Evolutionary conservation across 2,329 filamentous ascomycete species (phyloP).

Genomic region (Waltergamsia citrina): DNA sequence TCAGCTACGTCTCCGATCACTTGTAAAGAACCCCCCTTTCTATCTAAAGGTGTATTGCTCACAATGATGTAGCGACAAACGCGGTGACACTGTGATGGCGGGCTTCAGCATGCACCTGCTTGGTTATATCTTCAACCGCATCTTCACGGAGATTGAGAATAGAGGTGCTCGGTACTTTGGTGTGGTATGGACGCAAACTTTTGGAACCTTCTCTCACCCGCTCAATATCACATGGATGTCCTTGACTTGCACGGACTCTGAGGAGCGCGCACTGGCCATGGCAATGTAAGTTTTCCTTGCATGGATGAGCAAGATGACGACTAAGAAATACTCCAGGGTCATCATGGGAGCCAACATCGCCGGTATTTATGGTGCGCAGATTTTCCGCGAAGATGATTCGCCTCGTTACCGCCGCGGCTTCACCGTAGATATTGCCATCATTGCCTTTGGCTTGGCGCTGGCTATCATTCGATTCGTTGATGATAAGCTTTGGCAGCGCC

Average conservation of each 20-base stretch:
- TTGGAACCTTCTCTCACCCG: conserved; percentile 44
- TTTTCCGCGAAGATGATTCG: conserved; percentile 43
- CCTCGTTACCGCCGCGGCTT: conserved; percentile 43
- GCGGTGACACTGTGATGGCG: conserved; percentile 41
- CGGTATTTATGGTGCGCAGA: conserved; percentile 51
- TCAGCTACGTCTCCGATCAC: conserved; percentile 42
- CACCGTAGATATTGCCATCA: conserved; percentile 30
- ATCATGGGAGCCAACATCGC: conserved; percentile 55
- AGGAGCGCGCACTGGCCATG: conserved; percentile 50
- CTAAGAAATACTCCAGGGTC: conserved; percentile 21
- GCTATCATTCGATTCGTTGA: conserved; percentile 32
- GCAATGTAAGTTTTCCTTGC: conserved; percentile 35
- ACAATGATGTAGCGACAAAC: conserved; percentile 24
- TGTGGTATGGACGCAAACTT: conserved; percentile 45
- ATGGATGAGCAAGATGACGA: no score
- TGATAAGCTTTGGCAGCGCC: no score
- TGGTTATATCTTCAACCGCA: conserved; percentile 43
- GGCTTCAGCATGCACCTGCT: conserved; percentile 36
- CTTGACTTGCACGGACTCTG: conserved; percentile 43
- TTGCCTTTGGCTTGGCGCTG: conserved; percentile 29
- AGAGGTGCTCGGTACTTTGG: conserved; percentile 40
- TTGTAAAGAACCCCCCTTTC: conserved; percentile 24
- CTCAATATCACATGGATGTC: conserved; percentile 54
- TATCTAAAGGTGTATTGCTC: not conserved
- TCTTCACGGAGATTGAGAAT: conserved; percentile 33